Conservation (phyloP, 805 yeast species). For the Wickerhamiella occidentalis region DNA sequence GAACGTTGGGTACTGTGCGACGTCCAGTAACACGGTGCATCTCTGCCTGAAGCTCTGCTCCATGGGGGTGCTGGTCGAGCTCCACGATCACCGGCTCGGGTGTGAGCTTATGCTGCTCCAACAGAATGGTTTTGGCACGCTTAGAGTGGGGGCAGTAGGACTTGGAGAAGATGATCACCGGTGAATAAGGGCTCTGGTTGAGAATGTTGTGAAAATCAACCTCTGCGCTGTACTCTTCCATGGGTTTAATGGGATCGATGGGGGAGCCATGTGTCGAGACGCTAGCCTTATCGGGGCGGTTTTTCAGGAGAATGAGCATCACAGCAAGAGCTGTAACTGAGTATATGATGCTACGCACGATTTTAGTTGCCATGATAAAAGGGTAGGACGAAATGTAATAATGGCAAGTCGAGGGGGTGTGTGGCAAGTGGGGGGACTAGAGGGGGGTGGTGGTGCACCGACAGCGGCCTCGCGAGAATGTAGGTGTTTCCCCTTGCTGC, state of each 20-base stretch:
- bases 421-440: neutral
- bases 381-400: neutral
- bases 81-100: slow-evolving; percentile 72
- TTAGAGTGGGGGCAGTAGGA: slow-evolving; percentile 63
- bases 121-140: slow-evolving; percentile 53
- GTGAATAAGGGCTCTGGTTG: slow-evolving; percentile 15
- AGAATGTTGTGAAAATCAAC: slow-evolving; percentile 14
- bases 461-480: too few species aligned
- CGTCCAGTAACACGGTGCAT: slow-evolving; percentile 62
- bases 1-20: slow-evolving; percentile 79
- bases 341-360: slow-evolving; percentile 5
- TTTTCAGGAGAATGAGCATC: neutral
- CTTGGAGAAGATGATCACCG: slow-evolving; percentile 39
- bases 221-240: slow-evolving; percentile 5
- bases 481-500: too few species aligned
- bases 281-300: neutral
- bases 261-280: neutral
- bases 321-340: neutral
- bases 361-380: neutral
- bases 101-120: slow-evolving; percentile 49
- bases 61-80: slow-evolving; percentile 68
- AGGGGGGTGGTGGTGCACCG: too few species aligned
- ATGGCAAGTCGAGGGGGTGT: neutral
- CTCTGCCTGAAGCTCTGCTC: slow-evolving; percentile 60
- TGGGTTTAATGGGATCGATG: slow-evolving; percentile 4